Conservation (phyloP, 805 yeast genomes). For the Yamadazyma paraphyllophila region DNA sequence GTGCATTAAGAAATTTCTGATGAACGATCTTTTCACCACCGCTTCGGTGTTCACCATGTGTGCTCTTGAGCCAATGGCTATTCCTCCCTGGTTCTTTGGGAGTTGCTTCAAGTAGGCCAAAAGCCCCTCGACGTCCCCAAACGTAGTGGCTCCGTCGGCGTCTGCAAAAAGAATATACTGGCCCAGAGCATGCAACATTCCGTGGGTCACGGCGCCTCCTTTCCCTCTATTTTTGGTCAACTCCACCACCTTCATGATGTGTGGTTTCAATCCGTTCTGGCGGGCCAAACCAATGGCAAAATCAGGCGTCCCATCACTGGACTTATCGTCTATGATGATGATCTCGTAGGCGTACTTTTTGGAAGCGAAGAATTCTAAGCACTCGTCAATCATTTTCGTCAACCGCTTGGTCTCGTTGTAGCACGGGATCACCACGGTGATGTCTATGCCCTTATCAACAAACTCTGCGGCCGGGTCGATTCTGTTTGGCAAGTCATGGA, state of each 20-base stretch:
- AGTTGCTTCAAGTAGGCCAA: conserved; percentile 38
- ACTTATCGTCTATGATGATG: conserved; percentile 88
- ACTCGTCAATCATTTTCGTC: conserved; percentile 67
- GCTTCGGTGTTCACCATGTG: conserved; percentile 96
- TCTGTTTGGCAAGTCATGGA: conserved; percentile 34
- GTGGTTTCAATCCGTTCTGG: conserved; percentile 49
- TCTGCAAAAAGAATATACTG: conserved; percentile 82
- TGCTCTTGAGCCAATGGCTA: conserved; percentile 91
- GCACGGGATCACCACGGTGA: conserved; percentile 90
- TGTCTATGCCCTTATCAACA: conserved; percentile 40
- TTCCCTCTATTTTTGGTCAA: conserved; percentile 83
- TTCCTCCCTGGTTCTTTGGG: conserved; percentile 39
- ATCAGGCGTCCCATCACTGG: conserved; percentile 73
- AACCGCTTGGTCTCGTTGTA: conserved; percentile 81
- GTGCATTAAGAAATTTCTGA: conserved; percentile 90
- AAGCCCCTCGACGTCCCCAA: conserved; percentile 62
- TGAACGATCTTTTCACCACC: conserved; percentile 87
- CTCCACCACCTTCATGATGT: conserved; percentile 65
- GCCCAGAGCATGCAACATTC: conserved; percentile 75
- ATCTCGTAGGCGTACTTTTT: conserved; percentile 60
- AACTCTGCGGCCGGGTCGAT: conserved; percentile 20
- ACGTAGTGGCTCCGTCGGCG: conserved; percentile 94
- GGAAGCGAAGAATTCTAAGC: conserved; percentile 50
- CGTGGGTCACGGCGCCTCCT: conserved; percentile 89
- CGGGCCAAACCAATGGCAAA: conserved; percentile 65